Evolutionary conservation across 2,329 filamentous ascomycete genomes (phyloP).

Genomic region (Phialemoniopsis sp.): DNA sequence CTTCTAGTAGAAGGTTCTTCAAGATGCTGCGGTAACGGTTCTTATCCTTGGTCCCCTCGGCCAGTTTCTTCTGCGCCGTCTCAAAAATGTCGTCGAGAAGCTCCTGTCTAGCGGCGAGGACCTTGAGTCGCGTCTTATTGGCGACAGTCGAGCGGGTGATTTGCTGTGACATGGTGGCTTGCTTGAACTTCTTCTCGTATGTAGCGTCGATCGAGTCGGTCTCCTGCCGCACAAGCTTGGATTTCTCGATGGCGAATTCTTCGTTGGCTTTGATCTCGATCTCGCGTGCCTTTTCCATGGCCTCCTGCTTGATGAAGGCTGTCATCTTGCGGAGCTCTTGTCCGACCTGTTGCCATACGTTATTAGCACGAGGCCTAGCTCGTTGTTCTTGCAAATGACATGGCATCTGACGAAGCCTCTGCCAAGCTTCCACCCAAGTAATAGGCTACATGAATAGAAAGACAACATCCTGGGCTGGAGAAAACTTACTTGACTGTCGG

Average conservation of each 20-base stretch:
- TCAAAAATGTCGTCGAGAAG: constrained; percentile 89
- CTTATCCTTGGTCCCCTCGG: constrained; percentile 62
- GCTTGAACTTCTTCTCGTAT: constrained; percentile 99
- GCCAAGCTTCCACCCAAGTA: no score
- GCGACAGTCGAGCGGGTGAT: constrained; percentile 94
- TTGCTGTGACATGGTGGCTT: constrained; percentile 97
- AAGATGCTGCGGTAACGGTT: constrained; percentile 71
- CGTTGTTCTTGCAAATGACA: constrained; percentile 4
- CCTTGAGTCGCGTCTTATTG: constrained; percentile 91
- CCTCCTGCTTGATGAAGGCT: constrained; percentile 98
- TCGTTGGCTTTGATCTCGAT: constrained; percentile 98
- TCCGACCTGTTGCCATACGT: constrained; percentile 64
- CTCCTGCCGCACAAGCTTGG: constrained; percentile 95
- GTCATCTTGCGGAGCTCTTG: constrained; percentile 99
- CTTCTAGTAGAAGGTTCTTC: constrained; percentile 82
- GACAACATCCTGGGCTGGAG: constrained; percentile 7
- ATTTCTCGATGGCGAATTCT: constrained; percentile 98
- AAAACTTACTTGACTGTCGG: constrained; percentile 82
- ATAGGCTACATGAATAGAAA: constrained; percentile 9
- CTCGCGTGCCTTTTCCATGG: constrained; percentile 92
- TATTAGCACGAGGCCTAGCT: constrained; percentile 8
- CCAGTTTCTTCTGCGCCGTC: constrained; percentile 68
- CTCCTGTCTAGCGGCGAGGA: constrained; percentile 84
- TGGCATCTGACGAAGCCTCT: no score
- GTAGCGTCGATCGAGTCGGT: constrained; percentile 85